A percentile compares a stretch with the other conserved stretches of the same genome.
Evolutionary conservation across 441 rosid genomes (phyloP).

Genomic region (Daphne laureola): DNA sequence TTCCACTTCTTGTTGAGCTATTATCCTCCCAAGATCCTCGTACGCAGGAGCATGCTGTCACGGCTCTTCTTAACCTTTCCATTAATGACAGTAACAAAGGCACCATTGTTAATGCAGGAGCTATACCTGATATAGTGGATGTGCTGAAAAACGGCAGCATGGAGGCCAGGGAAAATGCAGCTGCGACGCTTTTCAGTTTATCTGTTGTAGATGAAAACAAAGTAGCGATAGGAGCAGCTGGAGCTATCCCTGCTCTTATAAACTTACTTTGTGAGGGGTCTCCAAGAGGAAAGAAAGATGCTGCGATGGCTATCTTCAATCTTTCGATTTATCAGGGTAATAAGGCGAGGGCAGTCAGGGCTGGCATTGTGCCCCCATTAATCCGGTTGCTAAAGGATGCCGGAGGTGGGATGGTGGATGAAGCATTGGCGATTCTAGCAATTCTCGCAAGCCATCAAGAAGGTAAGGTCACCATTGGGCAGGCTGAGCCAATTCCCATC

Average conservation of each 20-base stretch:
- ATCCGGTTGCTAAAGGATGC: conserved; percentile 74
- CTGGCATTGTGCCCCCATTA: conserved; percentile 75
- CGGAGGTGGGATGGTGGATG: conserved; percentile 97
- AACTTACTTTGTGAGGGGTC: conserved; percentile 79
- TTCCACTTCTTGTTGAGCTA: conserved; percentile 82
- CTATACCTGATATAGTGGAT: conserved; percentile 84
- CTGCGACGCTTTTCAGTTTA: conserved; percentile 93
- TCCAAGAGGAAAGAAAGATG: conserved; percentile 92
- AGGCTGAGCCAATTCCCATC: conserved; percentile 62
- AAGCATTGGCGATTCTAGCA: conserved; percentile 88
- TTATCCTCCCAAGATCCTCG: conserved; percentile 73
- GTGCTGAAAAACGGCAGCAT: conserved; percentile 85
- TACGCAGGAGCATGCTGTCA: conserved; percentile 94
- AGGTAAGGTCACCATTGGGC: conserved; percentile 75
- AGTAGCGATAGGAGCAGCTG: conserved; percentile 93
- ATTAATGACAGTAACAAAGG: conserved; percentile 90
- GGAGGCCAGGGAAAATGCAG: conserved; percentile 99
- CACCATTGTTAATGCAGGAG: conserved; percentile 85
- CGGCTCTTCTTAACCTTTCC: conserved; percentile 95
- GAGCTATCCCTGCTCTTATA: conserved; percentile 90
- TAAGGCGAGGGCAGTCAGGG: conserved; percentile 88
- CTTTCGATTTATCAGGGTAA: conserved; percentile 94
- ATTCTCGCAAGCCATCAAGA: conserved; percentile 84
- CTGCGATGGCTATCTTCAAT: conserved; percentile 92
- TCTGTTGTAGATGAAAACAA: conserved; percentile 92